Evolutionary conservation across 1,284 basidiomycete genomes (phyloP).

Genomic region (Neotropicomus parvogracilis): DNA sequence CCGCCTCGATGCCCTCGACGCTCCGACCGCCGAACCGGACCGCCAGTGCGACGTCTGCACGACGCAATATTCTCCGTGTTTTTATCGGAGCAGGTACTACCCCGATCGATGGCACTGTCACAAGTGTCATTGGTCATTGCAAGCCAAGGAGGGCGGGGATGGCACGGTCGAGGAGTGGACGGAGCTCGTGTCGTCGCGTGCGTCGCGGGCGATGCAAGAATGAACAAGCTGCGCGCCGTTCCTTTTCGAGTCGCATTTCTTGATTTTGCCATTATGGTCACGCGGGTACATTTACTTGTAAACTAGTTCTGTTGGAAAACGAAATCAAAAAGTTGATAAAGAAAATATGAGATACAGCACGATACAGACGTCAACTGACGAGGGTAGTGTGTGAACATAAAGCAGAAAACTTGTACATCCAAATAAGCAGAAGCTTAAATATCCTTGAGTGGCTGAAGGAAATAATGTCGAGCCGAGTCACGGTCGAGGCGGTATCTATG

Average conservation of each 20-base stretch:
- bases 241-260: background rate
- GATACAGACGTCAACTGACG: slow-evolving; percentile 17
- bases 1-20: slow-evolving; percentile 13
- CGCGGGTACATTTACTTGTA: slow-evolving; percentile 31
- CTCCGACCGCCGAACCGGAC: slow-evolving; percentile 16
- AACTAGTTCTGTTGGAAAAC: slow-evolving; percentile 19
- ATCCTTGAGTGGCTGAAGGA: slow-evolving; percentile 11
- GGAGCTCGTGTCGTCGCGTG: slow-evolving; percentile 9
- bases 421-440: slow-evolving; percentile 35
- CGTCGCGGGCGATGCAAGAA: slow-evolving; percentile 20
- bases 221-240: too few species aligned
- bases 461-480: background rate
- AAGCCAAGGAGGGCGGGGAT: slow-evolving; percentile 2
- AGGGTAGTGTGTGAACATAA: slow-evolving; percentile 16
- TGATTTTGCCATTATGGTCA: slow-evolving; percentile 23
- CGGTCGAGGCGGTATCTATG: slow-evolving; percentile 34
- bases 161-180: slow-evolving; percentile 17
- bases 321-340: background rate
- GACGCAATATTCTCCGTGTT: slow-evolving; percentile 41
- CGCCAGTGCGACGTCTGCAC: slow-evolving; percentile 34
- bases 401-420: slow-evolving; percentile 17
- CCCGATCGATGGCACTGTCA: slow-evolving; percentile 50
- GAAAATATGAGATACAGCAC: slow-evolving; percentile 17
- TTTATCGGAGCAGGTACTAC: slow-evolving; percentile 31
- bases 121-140: slow-evolving; percentile 45